phyloP scores from a whole-genome alignment of 2,329 filamentous ascomycete genomes.

The Diaporthe batatas region DNA sequence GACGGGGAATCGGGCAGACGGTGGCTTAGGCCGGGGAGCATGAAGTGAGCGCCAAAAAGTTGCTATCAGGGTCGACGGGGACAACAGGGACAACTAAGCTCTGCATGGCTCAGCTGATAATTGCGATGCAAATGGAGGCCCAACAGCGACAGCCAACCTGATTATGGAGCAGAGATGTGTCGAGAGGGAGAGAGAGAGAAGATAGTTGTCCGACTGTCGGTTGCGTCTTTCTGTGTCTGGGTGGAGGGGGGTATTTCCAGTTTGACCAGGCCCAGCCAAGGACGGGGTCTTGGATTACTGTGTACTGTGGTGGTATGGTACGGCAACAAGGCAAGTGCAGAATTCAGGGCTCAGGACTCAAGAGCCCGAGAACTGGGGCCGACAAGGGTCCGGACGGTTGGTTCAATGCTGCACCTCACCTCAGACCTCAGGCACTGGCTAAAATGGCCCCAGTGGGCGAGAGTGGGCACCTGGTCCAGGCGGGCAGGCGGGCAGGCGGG shows the following conservation, averaged over 20 bases:
- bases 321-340: no score
- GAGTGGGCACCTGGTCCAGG: slow-evolving; percentile 1
- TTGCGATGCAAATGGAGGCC: background rate
- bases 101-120: slow-evolving; percentile 19
- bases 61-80: no score
- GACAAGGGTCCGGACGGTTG: slow-evolving; percentile 12
- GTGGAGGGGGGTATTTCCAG: slow-evolving; percentile 23
- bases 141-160: background rate
- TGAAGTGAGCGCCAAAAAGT: slow-evolving; percentile 10
- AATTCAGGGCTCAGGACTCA: slow-evolving; percentile 14
- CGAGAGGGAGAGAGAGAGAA: background rate
- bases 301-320: no score
- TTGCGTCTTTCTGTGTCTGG: slow-evolving; percentile 8
- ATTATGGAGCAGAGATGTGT: slow-evolving; percentile 3
- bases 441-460: no score
- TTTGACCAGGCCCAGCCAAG: slow-evolving; percentile 4
- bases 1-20: background rate
- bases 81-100: slow-evolving; percentile 6
- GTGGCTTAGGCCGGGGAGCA: slow-evolving; percentile 24
- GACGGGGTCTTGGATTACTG: slow-evolving; percentile 1
- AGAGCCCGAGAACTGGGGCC: slow-evolving; percentile 27
- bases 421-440: background rate
- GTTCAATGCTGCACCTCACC: slow-evolving; percentile 10
- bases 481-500: slow-evolving; percentile 23
- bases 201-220: background rate